Percentiles rank a stretch among this genome's conserved stretches.
phyloP scores from a whole-genome alignment of 139 green algal genomes.

The Zygnema circumcarinatum region DNA sequence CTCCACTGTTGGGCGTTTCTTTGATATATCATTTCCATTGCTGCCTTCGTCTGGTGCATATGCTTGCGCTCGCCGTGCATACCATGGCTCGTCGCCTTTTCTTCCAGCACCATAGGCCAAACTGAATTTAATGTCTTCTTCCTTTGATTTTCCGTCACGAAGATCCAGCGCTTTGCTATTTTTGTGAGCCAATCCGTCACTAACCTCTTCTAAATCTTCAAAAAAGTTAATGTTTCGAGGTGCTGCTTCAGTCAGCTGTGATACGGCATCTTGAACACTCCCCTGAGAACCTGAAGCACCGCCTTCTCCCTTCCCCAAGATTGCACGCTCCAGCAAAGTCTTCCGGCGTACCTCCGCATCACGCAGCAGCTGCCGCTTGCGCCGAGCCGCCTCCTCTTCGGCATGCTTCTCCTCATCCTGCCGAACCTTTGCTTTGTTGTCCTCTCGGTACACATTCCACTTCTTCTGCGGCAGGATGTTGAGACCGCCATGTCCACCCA shows the following conservation, averaged over 20 bases:
- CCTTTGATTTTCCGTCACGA: neutral
- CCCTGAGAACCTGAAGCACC: neutral
- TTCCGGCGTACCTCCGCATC: conserved; percentile 28
- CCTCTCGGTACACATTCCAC: conserved; percentile 91
- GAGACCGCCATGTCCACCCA: conserved; percentile 93
- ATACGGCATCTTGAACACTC: neutral
- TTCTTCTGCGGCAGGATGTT: conserved; percentile 97
- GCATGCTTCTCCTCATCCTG: conserved; percentile 57
- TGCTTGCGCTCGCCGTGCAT: neutral
- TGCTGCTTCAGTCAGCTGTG: conserved; percentile 21
- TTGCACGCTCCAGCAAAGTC: conserved; percentile 28
- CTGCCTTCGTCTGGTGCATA: no score
- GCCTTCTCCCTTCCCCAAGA: neutral
- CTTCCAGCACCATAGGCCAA: conserved; percentile 42
- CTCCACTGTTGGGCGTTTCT: no score
- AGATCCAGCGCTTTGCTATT: conserved; percentile 1
- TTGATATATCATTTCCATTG: no score
- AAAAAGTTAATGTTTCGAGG: conserved; percentile 38
- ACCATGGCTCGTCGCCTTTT: conserved; percentile 37
- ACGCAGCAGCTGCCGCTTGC: conserved; percentile 18
- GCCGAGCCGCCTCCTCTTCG: neutral
- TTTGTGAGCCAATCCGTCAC: neutral
- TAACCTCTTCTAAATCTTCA: conserved; percentile 36
- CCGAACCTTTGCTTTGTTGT: conserved; percentile 81
- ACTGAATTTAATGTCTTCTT: conserved; percentile 17